Base-by-base conservation (phyloP, 768 basidiomycete species). In the Lactarius hengduanensis region DNA sequence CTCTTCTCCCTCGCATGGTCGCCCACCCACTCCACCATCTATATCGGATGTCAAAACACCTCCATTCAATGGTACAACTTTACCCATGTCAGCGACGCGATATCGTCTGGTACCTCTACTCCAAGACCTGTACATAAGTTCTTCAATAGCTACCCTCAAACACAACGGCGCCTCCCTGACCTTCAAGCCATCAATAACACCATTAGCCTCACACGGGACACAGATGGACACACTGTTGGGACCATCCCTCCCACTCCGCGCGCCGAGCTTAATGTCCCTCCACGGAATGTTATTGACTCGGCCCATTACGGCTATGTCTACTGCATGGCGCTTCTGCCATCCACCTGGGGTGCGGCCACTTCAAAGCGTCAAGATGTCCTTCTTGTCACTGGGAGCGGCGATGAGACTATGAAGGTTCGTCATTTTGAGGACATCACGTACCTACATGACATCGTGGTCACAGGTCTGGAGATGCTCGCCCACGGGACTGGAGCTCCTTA, bases 231-330 rank as follows among this genome's bases (percentile, higher is more conserved):
- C n/a, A 28, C 58, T 3, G 30, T 74, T 74, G 20, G 77, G 78
- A 45, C 59, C 62, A 22, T 47, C 66, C 30, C 62, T 53, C 36
- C 71, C 38, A n/a, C 63, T 60, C 77, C 79, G 10, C 73, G 78
- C 32, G 79, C 77, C 15, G 77, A 78, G 22, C 73, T 92, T 34
- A 76, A 81, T 59, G 86, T 96, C 26, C 84, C 87, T 0, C 78
- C 84, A 15, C 78, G 78, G 62, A 91, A 93, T 70, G 88, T 94
- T 36, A 80, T 94, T 32, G 88, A 91, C 70, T 91, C 92, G 1
- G 96, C 95, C 3, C 96, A 98, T 76, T 96, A 87, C 74, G 96
- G 96, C 10, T 98, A 98, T 73, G 83, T 98, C 15, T 96, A 96
- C 74, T 93, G 90, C 71, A 87, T 94, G 86, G 77, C 81, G 16